Conservation (phyloP, 179 eudicot genomes). For the Silene coronaria region DNA sequence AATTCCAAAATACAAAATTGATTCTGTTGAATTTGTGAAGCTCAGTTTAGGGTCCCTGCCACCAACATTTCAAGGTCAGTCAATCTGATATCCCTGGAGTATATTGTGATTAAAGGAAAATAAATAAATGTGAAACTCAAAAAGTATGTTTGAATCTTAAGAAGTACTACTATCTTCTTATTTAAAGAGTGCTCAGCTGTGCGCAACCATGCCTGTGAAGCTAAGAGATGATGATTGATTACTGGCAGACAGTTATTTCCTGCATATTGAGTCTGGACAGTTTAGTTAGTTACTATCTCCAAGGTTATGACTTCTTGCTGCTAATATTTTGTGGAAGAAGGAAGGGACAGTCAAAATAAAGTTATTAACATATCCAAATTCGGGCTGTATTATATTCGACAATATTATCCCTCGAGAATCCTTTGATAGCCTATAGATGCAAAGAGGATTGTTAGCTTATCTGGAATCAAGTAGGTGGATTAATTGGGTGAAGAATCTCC, state of each 20-base stretch:
- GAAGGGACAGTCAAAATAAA: neutral
- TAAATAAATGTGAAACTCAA: neutral
- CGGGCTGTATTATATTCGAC: neutral
- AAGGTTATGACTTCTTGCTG: neutral
- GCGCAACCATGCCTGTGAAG: neutral
- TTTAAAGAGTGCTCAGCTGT: neutral
- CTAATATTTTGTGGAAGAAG: neutral
- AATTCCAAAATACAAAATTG: conserved; percentile 79
- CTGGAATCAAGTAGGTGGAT: neutral
- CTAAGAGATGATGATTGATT: neutral
- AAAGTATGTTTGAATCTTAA: neutral
- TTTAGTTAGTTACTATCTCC: neutral
- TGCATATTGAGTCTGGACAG: neutral
- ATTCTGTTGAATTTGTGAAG: conserved; percentile 60
- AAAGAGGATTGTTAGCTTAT: neutral
- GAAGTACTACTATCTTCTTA: neutral
- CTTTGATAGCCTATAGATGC: neutral
- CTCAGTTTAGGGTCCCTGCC: conserved; percentile 69
- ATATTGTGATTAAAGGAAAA: neutral
- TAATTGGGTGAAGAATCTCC: neutral
- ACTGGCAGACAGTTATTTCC: too few species aligned
- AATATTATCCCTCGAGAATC: neutral
- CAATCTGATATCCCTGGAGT: neutral
- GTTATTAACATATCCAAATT: neutral
- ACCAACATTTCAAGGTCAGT: conserved; percentile 71